Evolutionary conservation across 768 basidiomycete species (phyloP).

Genomic region (Boletus coccyginus): DNA sequence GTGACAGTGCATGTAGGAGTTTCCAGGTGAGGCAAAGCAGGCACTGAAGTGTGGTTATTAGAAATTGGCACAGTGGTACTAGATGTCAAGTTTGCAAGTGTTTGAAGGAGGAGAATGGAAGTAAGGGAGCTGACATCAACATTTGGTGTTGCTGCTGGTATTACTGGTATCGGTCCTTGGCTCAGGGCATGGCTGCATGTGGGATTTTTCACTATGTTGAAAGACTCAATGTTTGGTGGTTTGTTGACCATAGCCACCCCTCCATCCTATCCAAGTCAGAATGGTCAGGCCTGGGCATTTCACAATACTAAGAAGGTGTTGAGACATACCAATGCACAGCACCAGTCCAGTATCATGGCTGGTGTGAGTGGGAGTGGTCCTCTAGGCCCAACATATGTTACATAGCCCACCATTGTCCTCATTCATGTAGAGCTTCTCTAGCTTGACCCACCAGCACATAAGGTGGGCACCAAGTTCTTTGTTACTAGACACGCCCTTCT

Average conservation of each 20-base stretch:
- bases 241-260: neutral
- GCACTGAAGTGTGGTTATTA: neutral
- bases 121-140: neutral
- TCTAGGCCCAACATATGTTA: slow-evolving; percentile 6
- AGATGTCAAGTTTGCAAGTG: neutral
- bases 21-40: too few relatives aligned
- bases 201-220: neutral
- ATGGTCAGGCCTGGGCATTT: neutral
- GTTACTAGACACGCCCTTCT: too few relatives aligned
- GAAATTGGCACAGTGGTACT: too few relatives aligned
- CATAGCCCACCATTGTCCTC: neutral
- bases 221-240: slow-evolving; percentile 1
- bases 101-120: slow-evolving; percentile 5
- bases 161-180: neutral
- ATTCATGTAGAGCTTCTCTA: slow-evolving; percentile 4
- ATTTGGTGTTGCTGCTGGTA: neutral
- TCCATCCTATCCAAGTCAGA: neutral
- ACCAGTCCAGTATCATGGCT: slow-evolving; percentile 12
- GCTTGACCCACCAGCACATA: slow-evolving; percentile 1
- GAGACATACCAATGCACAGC: neutral
- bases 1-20: too few relatives aligned
- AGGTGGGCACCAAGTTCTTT: too few relatives aligned
- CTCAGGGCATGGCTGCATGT: neutral
- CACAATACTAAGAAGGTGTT: neutral
- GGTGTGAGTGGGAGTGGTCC: neutral